Conservation (phyloP, 228 moss, liverwort and hornwort genomes). For the Sphagnum magellanicum region DNA sequence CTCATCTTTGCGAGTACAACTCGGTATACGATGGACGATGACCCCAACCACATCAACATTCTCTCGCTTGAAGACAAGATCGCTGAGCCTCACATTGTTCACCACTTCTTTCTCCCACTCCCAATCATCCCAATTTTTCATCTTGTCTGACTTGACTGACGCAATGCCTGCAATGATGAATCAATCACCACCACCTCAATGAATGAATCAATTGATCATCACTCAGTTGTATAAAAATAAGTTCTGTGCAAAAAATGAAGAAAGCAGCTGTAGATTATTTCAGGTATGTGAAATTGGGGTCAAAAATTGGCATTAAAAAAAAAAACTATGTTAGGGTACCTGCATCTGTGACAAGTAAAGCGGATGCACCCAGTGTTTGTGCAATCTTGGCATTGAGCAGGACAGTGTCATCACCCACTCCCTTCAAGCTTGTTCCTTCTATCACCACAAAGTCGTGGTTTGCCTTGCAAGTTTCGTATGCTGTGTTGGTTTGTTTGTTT, state of each 20-base stretch:
- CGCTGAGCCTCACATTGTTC: slow-evolving; percentile 62
- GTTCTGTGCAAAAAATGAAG: neutral
- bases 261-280: too few relatives aligned
- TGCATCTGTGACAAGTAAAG: slow-evolving; percentile 78
- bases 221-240: neutral
- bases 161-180: slow-evolving; percentile 32
- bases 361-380: slow-evolving; percentile 67
- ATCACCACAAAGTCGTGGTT: slow-evolving; percentile 80
- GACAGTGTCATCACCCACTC: slow-evolving; percentile 74
- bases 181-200: too few relatives aligned
- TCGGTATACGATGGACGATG: slow-evolving; percentile 73
- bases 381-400: slow-evolving; percentile 86
- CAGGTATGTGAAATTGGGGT: too few relatives aligned
- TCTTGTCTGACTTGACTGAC: slow-evolving; percentile 29
- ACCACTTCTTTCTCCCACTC: slow-evolving; percentile 73
- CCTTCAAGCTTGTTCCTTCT: slow-evolving; percentile 86
- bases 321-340: slow-evolving; percentile 12
- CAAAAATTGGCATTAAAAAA: too few relatives aligned
- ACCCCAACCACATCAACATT: slow-evolving; percentile 77
- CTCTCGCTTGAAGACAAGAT: slow-evolving; percentile 66
- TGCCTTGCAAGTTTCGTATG: slow-evolving; percentile 61
- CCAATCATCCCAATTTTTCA: slow-evolving; percentile 35
- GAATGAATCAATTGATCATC: slow-evolving; percentile 1
- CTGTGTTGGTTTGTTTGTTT: slow-evolving; percentile 23
- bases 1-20: slow-evolving; percentile 33